phyloP scores from a whole-genome alignment of 2,329 filamentous ascomycete genomes.

The Ophiostoma pallidulum region DNA sequence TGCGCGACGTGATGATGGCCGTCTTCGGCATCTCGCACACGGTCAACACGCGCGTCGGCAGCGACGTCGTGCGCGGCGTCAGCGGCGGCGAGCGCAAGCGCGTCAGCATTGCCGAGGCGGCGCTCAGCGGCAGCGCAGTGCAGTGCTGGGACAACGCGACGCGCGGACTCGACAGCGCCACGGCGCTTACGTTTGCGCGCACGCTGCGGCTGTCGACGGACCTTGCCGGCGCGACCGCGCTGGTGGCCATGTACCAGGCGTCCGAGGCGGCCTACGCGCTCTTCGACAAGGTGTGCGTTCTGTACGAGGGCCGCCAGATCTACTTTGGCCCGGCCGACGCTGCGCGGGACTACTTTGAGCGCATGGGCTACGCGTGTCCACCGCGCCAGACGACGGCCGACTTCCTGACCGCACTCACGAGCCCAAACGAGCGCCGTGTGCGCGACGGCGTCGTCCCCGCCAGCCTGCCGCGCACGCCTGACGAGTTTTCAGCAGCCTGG shows the following conservation, averaged over 20 bases:
- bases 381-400: slow-evolving; percentile 60
- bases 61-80: slow-evolving; percentile 53
- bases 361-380: slow-evolving; percentile 55
- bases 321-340: slow-evolving; percentile 54
- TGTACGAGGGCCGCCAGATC: slow-evolving; percentile 57
- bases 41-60: slow-evolving; percentile 60
- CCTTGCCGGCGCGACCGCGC: slow-evolving; percentile 48
- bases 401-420: slow-evolving; percentile 67
- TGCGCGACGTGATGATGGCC: slow-evolving; percentile 65
- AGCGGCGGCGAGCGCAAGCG: slow-evolving; percentile 61
- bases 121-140: slow-evolving; percentile 47
- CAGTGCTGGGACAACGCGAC: slow-evolving; percentile 69
- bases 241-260: slow-evolving; percentile 58
- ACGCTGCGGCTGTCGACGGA: slow-evolving; percentile 58
- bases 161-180: slow-evolving; percentile 54
- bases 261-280: slow-evolving; percentile 50
- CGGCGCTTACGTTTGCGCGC: slow-evolving; percentile 56
- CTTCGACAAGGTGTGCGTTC: slow-evolving; percentile 69
- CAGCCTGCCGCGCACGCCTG: slow-evolving; percentile 47
- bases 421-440: slow-evolving; percentile 61
- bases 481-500: slow-evolving; percentile 52
- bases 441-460: slow-evolving; percentile 47
- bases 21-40: slow-evolving; percentile 68
- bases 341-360: slow-evolving; percentile 56
- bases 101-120: slow-evolving; percentile 66